These are phyloP conservation scores for Malus hybrid DNA, from an alignment of 331 rosid species.

Conservation along the genomic window DNA sequence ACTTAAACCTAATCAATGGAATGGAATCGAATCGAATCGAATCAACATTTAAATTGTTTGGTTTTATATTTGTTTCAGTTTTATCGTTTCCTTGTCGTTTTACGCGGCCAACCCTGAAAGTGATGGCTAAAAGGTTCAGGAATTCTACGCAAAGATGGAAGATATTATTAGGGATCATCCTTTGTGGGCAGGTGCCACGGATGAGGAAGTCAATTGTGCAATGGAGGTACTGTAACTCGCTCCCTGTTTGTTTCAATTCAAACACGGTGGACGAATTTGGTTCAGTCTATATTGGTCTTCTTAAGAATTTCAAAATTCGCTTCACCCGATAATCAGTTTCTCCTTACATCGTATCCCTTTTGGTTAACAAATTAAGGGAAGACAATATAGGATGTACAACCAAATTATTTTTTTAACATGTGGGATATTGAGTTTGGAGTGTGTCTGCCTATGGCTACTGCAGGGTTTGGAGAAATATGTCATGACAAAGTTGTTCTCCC, in stretches of 20 bases:
- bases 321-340: not conserved
- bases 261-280: not conserved
- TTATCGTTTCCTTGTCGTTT: slow-evolving; percentile 42
- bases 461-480: slow-evolving; percentile 77
- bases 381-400: not conserved
- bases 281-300: not conserved
- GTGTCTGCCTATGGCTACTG: not conserved
- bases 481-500: slow-evolving; percentile 65
- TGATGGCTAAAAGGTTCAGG: slow-evolving; percentile 39
- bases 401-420: not conserved
- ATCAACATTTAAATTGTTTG: not conserved
- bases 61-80: slow-evolving; percentile 18
- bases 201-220: slow-evolving; percentile 50
- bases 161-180: slow-evolving; percentile 53
- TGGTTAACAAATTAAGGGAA: not conserved
- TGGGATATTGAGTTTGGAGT: not conserved
- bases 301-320: not conserved
- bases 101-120: slow-evolving; percentile 31
- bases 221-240: slow-evolving; percentile 38
- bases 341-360: no score
- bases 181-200: slow-evolving; percentile 54
- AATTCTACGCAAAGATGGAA: slow-evolving; percentile 39
- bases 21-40: no score
- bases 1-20: not conserved
- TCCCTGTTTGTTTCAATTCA: not conserved